Percentiles rank a stretch among this genome's conserved stretches.
Evolutionary conservation across 164 flowering plant species (phyloP).

Genomic region (Tinospora cordifolia): DNA sequence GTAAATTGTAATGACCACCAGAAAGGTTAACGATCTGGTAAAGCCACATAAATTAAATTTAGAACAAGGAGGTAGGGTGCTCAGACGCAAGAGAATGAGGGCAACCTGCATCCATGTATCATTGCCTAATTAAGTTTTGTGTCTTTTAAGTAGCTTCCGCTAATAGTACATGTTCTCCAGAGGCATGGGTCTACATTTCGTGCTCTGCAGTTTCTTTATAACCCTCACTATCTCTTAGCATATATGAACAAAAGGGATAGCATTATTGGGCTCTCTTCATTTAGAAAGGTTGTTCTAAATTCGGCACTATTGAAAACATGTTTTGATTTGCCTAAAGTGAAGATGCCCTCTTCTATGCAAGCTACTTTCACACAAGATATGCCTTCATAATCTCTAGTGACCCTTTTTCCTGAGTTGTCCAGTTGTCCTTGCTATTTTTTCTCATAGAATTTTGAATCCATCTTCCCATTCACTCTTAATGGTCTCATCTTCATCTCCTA

Average conservation of each 20-base stretch:
- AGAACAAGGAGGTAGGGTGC: too few relatives aligned
- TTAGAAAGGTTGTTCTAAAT: background rate
- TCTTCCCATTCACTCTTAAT: background rate
- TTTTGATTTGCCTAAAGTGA: background rate
- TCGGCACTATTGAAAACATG: background rate
- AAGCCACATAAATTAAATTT: too few relatives aligned
- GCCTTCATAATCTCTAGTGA: background rate
- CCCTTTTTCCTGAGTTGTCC: background rate
- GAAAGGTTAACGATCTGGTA: too few relatives aligned
- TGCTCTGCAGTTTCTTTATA: background rate
- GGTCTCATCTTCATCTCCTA: background rate
- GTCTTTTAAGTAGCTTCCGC: background rate
- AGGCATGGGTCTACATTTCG: background rate
- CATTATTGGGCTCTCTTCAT: conserved; percentile 4
- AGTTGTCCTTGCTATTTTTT: background rate
- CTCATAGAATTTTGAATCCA: background rate
- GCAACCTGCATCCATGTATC: too few relatives aligned
- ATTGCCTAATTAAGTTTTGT: too few relatives aligned
- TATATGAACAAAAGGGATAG: background rate
- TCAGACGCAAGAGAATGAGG: too few relatives aligned
- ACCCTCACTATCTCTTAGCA: background rate
- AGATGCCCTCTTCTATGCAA: background rate
- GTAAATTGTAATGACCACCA: too few relatives aligned
- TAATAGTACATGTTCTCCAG: background rate
- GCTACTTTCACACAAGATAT: background rate